Base-by-base conservation (phyloP, 140 eudicot species). In the Artemisia princeps region DNA sequence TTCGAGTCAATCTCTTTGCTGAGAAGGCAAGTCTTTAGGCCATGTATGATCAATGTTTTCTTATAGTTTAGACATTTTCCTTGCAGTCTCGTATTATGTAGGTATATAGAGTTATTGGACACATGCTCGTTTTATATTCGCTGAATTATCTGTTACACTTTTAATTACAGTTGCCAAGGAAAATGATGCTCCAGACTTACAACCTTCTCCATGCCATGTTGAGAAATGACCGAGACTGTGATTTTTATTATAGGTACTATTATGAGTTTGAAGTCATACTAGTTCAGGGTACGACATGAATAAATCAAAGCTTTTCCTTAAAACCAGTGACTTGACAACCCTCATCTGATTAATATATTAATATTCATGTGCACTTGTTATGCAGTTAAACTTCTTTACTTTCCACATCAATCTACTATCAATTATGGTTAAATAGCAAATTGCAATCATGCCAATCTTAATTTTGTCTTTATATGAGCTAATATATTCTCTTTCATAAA, bases 131-230 rank as follows among this genome's bases (percentile, higher is more conserved):
- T 49, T 52, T 19, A 28, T 14, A 68, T 61, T 37, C 50, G 10
- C 56, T 72, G 42, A 73, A 65, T 33, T 45, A 54, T 55, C 67
- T 17, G 37, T 19, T 62, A 11, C 55, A 42, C 46, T 81, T 73
- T 81, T 71, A 37, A 26, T 72, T 58, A 58, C 80, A 91, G 97
- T 79, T 91, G 69, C 97, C 97, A 54, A 81, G 97, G 74, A 91
- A 91, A 82, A 87, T 91, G 97, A 75, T 91, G 85, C 80, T 91
- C 74, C 97, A 91, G 64, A 74, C 79, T 78, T 91, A 91, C 82
- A 91, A 91, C 79, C 92, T 87, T 70, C 68, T 87, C 67, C 96
- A 91, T 77, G 83, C 95, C 68, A 87, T 91, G 64, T 77, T 84
- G 64, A 82, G 94, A 71, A 80, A 82, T 72, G 97, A 91, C 60